A percentile compares a stretch with the other conserved stretches of the same genome.
phyloP scores from a whole-genome alignment of 73 alveolate species.

The Paraurostyla sp. region DNA sequence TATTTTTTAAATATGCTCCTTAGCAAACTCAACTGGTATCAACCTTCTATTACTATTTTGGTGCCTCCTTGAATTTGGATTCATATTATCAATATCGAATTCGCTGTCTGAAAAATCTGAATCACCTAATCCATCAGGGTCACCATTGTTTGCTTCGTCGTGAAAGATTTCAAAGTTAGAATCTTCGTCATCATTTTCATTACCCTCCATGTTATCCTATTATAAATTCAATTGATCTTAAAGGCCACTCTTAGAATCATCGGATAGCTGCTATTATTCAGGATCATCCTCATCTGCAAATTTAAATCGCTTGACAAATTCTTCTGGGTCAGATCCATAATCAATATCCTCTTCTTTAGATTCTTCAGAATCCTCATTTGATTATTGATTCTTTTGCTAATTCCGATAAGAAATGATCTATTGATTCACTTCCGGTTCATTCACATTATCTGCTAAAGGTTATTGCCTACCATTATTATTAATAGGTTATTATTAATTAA shows the following conservation, averaged over 20 bases:
- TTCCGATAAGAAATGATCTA: too few relatives aligned
- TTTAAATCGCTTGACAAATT: not conserved
- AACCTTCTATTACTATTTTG: not conserved
- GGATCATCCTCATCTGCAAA: not conserved
- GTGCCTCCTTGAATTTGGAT: too few relatives aligned
- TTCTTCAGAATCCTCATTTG: not conserved
- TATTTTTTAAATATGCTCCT: slow-evolving; percentile 64
- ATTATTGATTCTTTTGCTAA: not conserved
- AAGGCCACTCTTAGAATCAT: not conserved
- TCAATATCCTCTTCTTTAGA: not conserved
- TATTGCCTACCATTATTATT: too few relatives aligned
- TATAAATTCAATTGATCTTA: not conserved
- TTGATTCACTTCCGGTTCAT: too few relatives aligned
- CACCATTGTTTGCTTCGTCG: not conserved
- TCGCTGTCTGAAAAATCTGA: too few relatives aligned
- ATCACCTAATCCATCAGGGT: not conserved
- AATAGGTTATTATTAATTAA: too few relatives aligned
- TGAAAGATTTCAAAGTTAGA: not conserved
- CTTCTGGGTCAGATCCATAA: slow-evolving; percentile 3
- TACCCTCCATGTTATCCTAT: not conserved
- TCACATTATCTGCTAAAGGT: too few relatives aligned
- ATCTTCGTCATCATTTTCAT: not conserved
- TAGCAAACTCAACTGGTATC: slow-evolving; percentile 70
- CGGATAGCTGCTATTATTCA: not conserved
- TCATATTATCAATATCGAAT: too few relatives aligned